phyloP scores from a whole-genome alignment of 106 monocot species.

The Allium fistulosum region DNA sequence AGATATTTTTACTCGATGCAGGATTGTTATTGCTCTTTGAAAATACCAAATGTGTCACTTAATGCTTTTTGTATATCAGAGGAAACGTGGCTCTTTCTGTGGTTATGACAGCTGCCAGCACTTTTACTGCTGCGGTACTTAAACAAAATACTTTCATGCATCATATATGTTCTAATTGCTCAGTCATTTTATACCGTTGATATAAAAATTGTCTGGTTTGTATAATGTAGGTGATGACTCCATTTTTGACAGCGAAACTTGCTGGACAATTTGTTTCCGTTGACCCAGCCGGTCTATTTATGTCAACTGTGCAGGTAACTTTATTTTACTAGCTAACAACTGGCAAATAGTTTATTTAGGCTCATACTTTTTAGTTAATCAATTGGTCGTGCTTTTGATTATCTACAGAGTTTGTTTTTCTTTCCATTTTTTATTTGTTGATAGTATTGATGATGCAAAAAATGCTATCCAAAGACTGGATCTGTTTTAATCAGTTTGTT shows the following conservation, averaged over 20 bases:
- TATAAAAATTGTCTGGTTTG: background rate
- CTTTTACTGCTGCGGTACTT: slow-evolving; percentile 61
- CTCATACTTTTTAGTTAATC: no score
- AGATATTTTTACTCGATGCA: background rate
- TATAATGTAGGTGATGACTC: slow-evolving; percentile 58
- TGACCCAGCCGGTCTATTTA: slow-evolving; percentile 62
- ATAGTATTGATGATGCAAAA: no score
- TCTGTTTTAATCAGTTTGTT: no score
- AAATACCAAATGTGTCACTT: background rate
- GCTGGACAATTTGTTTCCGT: slow-evolving; percentile 89
- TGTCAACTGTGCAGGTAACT: slow-evolving; percentile 66
- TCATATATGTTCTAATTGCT: no score
- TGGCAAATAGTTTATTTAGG: background rate
- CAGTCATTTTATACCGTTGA: no score
- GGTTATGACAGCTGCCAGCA: slow-evolving; percentile 85
- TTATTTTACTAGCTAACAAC: no score
- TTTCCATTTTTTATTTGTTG: no score
- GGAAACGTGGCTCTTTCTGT: slow-evolving; percentile 90
- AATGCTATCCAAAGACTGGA: no score
- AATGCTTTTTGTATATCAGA: slow-evolving; percentile 14
- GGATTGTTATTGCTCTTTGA: no score
- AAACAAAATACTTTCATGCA: background rate
- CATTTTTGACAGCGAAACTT: slow-evolving; percentile 74
- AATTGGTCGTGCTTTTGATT: no score
- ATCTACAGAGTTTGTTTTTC: no score